Percentiles rank a stretch among this genome's conserved stretches.
These are phyloP conservation scores for Pythium rhizo-oryzae DNA, from an alignment of 352 stramenopile species.

Conservation along the genomic window DNA sequence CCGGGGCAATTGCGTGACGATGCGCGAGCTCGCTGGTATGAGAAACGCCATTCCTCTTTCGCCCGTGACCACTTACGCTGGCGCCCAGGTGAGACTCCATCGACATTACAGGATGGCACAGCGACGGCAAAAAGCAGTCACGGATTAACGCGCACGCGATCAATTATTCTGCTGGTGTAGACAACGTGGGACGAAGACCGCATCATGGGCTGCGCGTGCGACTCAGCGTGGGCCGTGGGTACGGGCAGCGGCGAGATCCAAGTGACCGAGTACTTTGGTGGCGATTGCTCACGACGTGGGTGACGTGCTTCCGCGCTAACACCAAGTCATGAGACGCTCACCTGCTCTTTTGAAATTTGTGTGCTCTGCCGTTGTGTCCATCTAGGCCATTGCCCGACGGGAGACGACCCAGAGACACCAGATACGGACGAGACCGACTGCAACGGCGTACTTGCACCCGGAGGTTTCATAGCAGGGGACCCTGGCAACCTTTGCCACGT, in stretches of 20 bases:
- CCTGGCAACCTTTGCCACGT: slow-evolving; percentile 89
- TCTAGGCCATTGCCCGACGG: slow-evolving; percentile 77
- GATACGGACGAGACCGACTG: slow-evolving; percentile 78
- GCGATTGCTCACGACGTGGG: slow-evolving; percentile 81
- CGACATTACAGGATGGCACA: not conserved
- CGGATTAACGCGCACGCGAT: too few species aligned
- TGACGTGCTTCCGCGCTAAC: not conserved
- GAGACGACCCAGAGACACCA: slow-evolving; percentile 72
- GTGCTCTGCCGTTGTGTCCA: not conserved
- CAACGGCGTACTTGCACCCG: slow-evolving; percentile 41
- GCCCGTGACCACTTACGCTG: slow-evolving; percentile 63
- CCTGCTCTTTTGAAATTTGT: not conserved
- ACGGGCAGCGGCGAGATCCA: slow-evolving; percentile 74
- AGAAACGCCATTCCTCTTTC: slow-evolving; percentile 71
- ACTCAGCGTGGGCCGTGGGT: slow-evolving; percentile 86
- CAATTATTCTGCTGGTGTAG: slow-evolving; percentile 17
- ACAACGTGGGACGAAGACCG: slow-evolving; percentile 92
- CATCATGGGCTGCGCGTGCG: slow-evolving; percentile 90
- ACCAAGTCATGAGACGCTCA: not conserved
- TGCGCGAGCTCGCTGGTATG: slow-evolving; percentile 74
- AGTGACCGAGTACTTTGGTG: slow-evolving; percentile 87
- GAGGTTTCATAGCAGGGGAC: slow-evolving; percentile 42
- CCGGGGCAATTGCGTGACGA: slow-evolving; percentile 78
- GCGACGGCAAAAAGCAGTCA: too few species aligned
- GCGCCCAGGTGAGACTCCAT: slow-evolving; percentile 33